Conservation (phyloP, 345 rosid genomes). For the Sapria himalayana region DNA sequence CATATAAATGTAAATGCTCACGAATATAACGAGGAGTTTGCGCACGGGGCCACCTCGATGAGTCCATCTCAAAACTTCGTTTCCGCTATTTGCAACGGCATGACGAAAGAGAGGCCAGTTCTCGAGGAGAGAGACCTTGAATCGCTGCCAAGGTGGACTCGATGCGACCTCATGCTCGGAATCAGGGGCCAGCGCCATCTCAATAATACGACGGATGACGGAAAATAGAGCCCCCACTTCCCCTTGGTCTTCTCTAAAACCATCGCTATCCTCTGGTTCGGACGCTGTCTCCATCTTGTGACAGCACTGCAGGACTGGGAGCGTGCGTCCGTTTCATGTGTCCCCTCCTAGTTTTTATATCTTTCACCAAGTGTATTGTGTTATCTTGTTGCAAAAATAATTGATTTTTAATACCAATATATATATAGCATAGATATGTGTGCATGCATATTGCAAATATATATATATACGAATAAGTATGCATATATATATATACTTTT, state of each 20-base stretch:
- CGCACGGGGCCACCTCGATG: conserved; percentile 68
- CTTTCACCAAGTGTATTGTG: too few species aligned
- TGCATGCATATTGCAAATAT: too few species aligned
- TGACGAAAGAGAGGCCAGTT: conserved; percentile 30
- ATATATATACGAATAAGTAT: too few species aligned
- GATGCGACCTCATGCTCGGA: conserved; percentile 11
- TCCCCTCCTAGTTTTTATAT: too few species aligned
- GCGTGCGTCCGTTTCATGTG: too few species aligned
- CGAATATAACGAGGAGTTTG: conserved; percentile 57
- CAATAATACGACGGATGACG: conserved; percentile 24
- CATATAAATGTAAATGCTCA: conserved; percentile 13
- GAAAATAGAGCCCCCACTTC: conserved; percentile 21
- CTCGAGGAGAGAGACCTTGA: conserved; percentile 23
- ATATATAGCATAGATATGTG: too few species aligned
- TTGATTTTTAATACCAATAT: too few species aligned
- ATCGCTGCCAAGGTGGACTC: conserved; percentile 26
- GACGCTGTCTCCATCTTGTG: too few species aligned
- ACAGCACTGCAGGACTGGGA: too few species aligned
- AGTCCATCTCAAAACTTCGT: conserved; percentile 39
- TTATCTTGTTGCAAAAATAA: too few species aligned
- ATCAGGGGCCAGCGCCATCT: conserved; percentile 31
- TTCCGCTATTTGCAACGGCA: conserved; percentile 31
- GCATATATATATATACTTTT: too few species aligned
- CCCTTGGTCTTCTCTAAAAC: neutral
- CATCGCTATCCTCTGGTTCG: too few species aligned